phyloP scores from a whole-genome alignment of 108 stramenopile genomes.

The Nitzschia sp. region DNA sequence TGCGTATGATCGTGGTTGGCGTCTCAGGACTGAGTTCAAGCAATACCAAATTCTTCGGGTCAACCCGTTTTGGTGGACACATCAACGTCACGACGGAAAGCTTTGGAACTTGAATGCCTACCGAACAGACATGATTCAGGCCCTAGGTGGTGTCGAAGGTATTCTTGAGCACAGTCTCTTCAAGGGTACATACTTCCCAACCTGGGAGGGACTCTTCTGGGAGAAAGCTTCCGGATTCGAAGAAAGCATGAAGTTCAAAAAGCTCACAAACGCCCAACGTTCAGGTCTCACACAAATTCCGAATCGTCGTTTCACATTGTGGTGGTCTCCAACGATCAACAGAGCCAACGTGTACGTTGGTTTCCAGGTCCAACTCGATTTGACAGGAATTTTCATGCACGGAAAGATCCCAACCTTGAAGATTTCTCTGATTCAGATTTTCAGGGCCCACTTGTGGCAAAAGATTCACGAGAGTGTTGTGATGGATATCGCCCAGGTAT shows the following conservation, averaged over 20 bases:
- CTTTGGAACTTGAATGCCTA: slow-evolving; percentile 99
- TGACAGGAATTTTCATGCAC: slow-evolving; percentile 99
- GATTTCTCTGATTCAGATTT: slow-evolving; percentile 89
- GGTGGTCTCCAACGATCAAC: slow-evolving; percentile 99
- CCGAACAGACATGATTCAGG: slow-evolving; percentile 99
- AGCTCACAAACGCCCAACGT: slow-evolving; percentile 98
- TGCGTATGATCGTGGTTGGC: slow-evolving; percentile 98
- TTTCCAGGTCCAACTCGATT: slow-evolving; percentile 99
- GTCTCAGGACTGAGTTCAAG: slow-evolving; percentile 95
- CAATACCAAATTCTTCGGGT: slow-evolving; percentile 94
- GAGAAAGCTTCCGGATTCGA: slow-evolving; percentile 99
- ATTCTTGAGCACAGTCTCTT: slow-evolving; percentile 99
- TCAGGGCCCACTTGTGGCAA: slow-evolving; percentile 99
- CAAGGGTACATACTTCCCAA: slow-evolving; percentile 99
- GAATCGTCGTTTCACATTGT: slow-evolving; percentile 98
- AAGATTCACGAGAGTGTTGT: slow-evolving; percentile 99
- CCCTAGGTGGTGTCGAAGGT: slow-evolving; percentile 97
- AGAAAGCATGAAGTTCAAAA: slow-evolving; percentile 98
- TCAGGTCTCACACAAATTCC: slow-evolving; percentile 99
- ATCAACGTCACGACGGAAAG: slow-evolving; percentile 98
- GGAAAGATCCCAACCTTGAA: slow-evolving; percentile 99
- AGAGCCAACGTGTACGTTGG: slow-evolving; percentile 99
- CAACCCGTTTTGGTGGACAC: slow-evolving; percentile 99
- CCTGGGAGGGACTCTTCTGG: slow-evolving; percentile 99
- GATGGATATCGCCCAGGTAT: slow-evolving; percentile 98